A percentile compares a stretch with the other conserved stretches of the same genome.
Conservation (phyloP, 768 basidiomycete genomes). For the Mycena epipterygia region DNA sequence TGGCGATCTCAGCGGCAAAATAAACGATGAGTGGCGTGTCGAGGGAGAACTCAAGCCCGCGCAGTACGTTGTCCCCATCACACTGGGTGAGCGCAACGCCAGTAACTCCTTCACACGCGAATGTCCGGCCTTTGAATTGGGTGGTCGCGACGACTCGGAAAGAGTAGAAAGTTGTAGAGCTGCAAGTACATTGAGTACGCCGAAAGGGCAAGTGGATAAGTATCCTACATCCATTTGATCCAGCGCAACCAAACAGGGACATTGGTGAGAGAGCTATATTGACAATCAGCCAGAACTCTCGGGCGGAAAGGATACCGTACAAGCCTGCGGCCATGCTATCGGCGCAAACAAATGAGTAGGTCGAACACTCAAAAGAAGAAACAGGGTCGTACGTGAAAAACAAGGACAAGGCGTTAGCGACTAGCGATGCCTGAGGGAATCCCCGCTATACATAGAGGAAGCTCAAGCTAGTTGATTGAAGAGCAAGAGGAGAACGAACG, state of each 20-base stretch:
- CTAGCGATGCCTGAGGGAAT: conserved; percentile 49
- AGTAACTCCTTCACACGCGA: conserved; percentile 45
- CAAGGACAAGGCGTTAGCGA: conserved; percentile 43
- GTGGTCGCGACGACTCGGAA: conserved; percentile 51
- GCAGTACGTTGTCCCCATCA: conserved; percentile 53
- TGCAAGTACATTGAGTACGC: neutral
- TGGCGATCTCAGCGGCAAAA: conserved; percentile 42
- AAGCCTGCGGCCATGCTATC: conserved; percentile 33
- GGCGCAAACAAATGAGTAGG: neutral
- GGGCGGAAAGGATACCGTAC: neutral
- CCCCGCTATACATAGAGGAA: conserved; percentile 38
- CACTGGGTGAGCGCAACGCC: conserved; percentile 44
- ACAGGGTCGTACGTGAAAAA: conserved; percentile 30
- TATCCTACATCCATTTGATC: conserved; percentile 50
- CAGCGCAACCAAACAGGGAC: conserved; percentile 50
- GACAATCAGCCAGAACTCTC: neutral
- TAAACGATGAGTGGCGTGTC: conserved; percentile 40
- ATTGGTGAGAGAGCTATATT: conserved; percentile 38
- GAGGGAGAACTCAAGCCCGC: conserved; percentile 48
- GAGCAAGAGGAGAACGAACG: conserved; percentile 10
- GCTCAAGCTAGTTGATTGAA: neutral
- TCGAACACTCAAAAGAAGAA: neutral
- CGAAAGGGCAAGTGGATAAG: neutral
- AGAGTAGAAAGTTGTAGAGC: conserved; percentile 54
- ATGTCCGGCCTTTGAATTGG: conserved; percentile 53